phyloP scores from a whole-genome alignment of 805 yeast species.

The Ogataea pini region DNA sequence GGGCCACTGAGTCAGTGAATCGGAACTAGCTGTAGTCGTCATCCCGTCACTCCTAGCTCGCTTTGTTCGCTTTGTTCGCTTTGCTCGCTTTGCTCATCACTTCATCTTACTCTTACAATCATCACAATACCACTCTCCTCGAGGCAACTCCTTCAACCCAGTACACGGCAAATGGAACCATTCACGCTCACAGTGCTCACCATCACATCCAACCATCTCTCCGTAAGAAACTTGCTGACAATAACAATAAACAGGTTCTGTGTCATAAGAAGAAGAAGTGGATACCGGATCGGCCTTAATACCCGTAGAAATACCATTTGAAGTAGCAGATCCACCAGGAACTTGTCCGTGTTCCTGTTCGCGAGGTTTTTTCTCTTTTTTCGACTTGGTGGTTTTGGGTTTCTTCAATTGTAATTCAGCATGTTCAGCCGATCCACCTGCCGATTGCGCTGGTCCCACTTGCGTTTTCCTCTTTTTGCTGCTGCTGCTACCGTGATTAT shows the following conservation, averaged over 20 bases:
- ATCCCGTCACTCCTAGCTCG: no score
- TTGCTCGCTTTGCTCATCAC: neutral
- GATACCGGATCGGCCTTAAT: constrained; percentile 12
- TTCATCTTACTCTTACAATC: constrained; percentile 47
- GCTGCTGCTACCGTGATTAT: constrained; percentile 4
- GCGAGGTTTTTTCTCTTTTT: constrained; percentile 20
- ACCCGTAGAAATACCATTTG: neutral
- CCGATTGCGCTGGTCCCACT: neutral
- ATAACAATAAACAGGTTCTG: constrained; percentile 89
- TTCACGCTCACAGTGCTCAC: constrained; percentile 85
- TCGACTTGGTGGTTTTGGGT: constrained; percentile 19
- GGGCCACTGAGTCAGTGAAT: no score
- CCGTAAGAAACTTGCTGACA: constrained; percentile 97
- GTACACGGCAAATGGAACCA: constrained; percentile 97
- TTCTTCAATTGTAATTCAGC: constrained; percentile 8
- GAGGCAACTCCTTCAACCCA: constrained; percentile 82
- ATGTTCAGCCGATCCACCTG: neutral
- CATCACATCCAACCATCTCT: constrained; percentile 99
- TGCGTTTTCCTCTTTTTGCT: constrained; percentile 9
- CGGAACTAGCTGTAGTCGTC: no score
- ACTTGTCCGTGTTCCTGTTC: constrained; percentile 13
- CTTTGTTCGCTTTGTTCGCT: no score
- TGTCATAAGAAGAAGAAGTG: constrained; percentile 23
- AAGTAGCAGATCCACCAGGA: constrained; percentile 9
- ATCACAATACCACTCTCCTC: constrained; percentile 81